phyloP scores from a whole-genome alignment of 2,329 filamentous ascomycete species.

The Penicillium glabrum region DNA sequence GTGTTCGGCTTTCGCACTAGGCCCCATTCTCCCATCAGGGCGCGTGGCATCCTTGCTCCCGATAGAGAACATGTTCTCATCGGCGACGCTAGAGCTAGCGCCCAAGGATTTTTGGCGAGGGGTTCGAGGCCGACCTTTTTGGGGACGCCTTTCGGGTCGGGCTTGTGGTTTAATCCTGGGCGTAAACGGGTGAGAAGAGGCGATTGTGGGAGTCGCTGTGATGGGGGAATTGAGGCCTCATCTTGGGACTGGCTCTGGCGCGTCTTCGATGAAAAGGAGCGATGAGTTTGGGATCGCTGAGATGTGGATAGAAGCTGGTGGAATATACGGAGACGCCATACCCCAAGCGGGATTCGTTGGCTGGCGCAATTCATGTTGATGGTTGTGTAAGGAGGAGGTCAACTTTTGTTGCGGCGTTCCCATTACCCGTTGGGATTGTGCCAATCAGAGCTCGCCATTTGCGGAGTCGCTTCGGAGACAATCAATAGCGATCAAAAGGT shows the following conservation, averaged over 20 bases:
- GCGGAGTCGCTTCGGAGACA: conserved; percentile 8
- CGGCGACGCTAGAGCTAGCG: conserved; percentile 39
- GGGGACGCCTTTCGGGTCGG: conserved; percentile 25
- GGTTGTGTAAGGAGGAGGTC: conserved; percentile 3
- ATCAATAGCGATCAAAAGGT: background rate
- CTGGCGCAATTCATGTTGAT: conserved; percentile 28
- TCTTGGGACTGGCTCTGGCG: conserved; percentile 1
- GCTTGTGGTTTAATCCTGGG: conserved; percentile 11
- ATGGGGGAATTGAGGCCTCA: conserved; percentile 18
- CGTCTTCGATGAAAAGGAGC: conserved; percentile 2
- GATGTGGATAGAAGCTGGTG: conserved; percentile 16
- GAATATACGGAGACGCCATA: conserved; percentile 33
- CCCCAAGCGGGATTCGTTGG: conserved; percentile 28
- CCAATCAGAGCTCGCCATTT: conserved; percentile 21
- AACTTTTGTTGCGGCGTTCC: conserved; percentile 8
- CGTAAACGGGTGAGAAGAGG: conserved; percentile 30
- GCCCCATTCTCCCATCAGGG: conserved; percentile 36
- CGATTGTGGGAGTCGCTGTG: conserved; percentile 37
- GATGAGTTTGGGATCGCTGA: background rate
- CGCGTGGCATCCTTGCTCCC: conserved; percentile 32
- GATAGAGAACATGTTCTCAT: conserved; percentile 36
- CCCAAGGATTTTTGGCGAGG: conserved; percentile 42
- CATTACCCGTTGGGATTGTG: background rate
- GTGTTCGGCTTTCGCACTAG: conserved; percentile 32
- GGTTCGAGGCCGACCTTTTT: conserved; percentile 26